Evolutionary conservation across 1,284 basidiomycete genomes (phyloP), one percentile per base, ranked within the genome.

Genomic region (Mycocalia duriaeana): DNA sequence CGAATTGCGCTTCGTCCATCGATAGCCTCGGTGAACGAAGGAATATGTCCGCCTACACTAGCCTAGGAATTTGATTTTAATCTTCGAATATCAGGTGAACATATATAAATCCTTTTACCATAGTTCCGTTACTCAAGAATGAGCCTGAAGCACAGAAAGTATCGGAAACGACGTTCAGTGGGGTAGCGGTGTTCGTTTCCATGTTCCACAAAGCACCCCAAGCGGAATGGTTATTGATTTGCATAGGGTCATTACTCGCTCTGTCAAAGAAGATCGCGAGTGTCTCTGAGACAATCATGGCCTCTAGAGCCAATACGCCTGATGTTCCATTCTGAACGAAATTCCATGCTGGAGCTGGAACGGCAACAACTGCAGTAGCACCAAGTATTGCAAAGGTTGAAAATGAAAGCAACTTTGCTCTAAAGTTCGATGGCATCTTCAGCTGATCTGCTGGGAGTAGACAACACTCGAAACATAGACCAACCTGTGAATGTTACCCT

Each of bases 121-220:
- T 72, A 14, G 71, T 71, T 9, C 73, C 73, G 46, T 79, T 78
- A 37, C 70, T 70, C 40, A 79, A 60, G 53, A 75, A 68, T 2
- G 61, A 65, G 4, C 76, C 76, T 16, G 70, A 72, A 0, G 75
- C 76, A 53, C 77, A 80, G 61, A 79, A 80, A 2, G 69, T 68
- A 59, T 80, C 72, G 1, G 76, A 71, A 14, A 69, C 46, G 31
- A 76, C 61, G 34, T 72, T 58, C 26, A 80, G 55, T 0, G 76
- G 58, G 4, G 59, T 61, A 6, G 69, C 68, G 1, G 63, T 67
- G 48, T 68, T 65, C 3, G 70, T 67, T 52, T 71, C 59, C 19
- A 74, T 60, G 57, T 73, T 61, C 66, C 69, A 77, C 14, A 76
- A 54, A 1, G 67, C 66, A 9, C 68, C 73, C 73, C 74, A 76